Evolutionary conservation across 345 rosid genomes (phyloP).

Genomic region (Lepidium africanum): DNA sequence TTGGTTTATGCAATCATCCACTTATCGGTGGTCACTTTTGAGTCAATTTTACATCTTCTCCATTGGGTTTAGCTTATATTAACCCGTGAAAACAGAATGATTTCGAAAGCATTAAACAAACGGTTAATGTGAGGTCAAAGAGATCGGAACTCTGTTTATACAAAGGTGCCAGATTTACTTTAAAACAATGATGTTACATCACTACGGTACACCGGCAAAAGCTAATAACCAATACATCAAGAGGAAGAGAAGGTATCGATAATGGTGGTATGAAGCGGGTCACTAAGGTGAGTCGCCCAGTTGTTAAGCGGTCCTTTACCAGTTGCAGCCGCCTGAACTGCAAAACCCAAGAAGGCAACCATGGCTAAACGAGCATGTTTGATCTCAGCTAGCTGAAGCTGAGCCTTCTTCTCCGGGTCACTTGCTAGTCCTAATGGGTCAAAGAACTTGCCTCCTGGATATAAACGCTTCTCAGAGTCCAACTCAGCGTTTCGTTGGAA

Average conservation of each 20-base stretch:
- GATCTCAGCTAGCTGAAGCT: constrained; percentile 92
- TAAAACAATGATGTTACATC: not conserved
- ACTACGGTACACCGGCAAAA: not conserved
- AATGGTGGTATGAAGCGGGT: constrained; percentile 96
- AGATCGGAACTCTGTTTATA: not conserved
- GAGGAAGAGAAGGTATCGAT: constrained; percentile 51
- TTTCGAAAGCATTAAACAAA: not conserved
- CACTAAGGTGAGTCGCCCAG: constrained; percentile 98
- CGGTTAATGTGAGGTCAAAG: not conserved
- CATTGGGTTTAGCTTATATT: not conserved
- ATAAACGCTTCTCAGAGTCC: constrained; percentile 88
- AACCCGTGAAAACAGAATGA: not conserved
- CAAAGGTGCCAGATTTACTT: constrained; percentile 8
- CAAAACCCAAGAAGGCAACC: constrained; percentile 87
- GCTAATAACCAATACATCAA: not conserved
- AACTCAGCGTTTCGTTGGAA: constrained; percentile 93
- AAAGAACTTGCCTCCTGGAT: constrained; percentile 87
- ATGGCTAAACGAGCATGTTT: constrained; percentile 98
- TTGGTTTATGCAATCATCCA: constrained; percentile 11
- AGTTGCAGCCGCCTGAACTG: constrained; percentile 85
- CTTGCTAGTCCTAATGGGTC: constrained; percentile 83
- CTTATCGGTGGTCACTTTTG: constrained; percentile 20
- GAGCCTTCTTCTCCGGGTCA: constrained; percentile 87
- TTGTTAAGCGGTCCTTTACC: constrained; percentile 93
- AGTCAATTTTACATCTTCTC: not conserved